Percentiles rank a stretch among this genome's conserved stretches.
Conservation (phyloP, 208 protist species). For the Trypanosoma grayi region DNA sequence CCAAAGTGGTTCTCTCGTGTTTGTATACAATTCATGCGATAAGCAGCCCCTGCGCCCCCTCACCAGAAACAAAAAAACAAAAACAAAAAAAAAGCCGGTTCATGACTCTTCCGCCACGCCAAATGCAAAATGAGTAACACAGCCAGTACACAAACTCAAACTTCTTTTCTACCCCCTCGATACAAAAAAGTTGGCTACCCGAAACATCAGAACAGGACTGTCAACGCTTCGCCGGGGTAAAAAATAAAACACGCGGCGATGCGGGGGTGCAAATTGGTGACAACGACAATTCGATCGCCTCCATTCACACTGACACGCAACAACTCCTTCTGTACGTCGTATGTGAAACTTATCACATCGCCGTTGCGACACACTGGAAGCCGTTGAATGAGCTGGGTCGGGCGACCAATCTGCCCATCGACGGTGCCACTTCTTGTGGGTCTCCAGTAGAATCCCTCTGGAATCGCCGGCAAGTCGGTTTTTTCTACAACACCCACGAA, state of each 20-base stretch:
- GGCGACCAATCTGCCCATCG: slow-evolving; percentile 57
- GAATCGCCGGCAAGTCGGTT: slow-evolving; percentile 29
- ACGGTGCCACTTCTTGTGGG: slow-evolving; percentile 42
- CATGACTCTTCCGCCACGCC: no score
- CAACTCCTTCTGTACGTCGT: slow-evolving; percentile 35
- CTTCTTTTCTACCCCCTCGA: neutral
- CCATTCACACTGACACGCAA: slow-evolving; percentile 56
- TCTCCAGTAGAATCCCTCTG: slow-evolving; percentile 86
- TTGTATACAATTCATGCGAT: no score
- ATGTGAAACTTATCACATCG: slow-evolving; percentile 58
- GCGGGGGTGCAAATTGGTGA: slow-evolving; percentile 45
- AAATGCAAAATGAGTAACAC: no score
- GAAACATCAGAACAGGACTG: slow-evolving; percentile 35
- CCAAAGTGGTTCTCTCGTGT: no score
- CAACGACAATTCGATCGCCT: slow-evolving; percentile 46
- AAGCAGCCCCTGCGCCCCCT: no score
- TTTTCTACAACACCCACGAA: slow-evolving; percentile 81
- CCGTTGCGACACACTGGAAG: slow-evolving; percentile 64
- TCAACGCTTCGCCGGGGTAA: slow-evolving; percentile 73
- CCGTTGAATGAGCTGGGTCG: slow-evolving; percentile 30
- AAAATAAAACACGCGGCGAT: slow-evolving; percentile 83
- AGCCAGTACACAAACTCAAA: no score
- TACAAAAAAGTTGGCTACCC: neutral
- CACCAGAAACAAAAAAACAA: no score
- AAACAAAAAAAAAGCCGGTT: neutral